Percentiles rank a stretch among this genome's conserved stretches.
Evolutionary conservation across 768 basidiomycete species (phyloP).

Genomic region (Postia placenta): DNA sequence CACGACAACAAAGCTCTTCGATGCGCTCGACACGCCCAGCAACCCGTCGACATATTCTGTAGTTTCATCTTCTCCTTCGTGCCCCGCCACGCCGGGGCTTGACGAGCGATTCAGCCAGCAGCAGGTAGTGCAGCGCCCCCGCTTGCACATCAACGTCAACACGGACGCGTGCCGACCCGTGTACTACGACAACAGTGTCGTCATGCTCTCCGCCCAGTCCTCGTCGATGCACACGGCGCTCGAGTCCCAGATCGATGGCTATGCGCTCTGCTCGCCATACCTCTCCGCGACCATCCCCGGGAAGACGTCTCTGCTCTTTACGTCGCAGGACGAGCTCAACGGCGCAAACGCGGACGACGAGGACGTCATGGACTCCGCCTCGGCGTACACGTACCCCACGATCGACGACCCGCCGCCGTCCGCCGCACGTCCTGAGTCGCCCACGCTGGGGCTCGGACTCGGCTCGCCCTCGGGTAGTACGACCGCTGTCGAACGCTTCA

Average conservation of each 20-base stretch:
- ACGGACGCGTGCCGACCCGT: conserved; percentile 40
- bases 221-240: conserved; percentile 74
- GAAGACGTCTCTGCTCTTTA: conserved; percentile 14
- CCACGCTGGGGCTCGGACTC: conserved; percentile 19
- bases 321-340: conserved; percentile 12
- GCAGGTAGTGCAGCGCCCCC: conserved; percentile 13
- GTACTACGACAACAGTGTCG: conserved; percentile 41
- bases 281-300: conserved; percentile 16
- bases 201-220: conserved; percentile 40
- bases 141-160: conserved; percentile 47
- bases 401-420: conserved; percentile 16
- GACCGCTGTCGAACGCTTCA: not conserved
- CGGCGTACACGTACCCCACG: conserved; percentile 14
- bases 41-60: conserved; percentile 45
- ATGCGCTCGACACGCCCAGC: conserved; percentile 17
- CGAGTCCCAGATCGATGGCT: conserved; percentile 33
- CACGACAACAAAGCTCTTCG: conserved; percentile 22
- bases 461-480: conserved; percentile 2
- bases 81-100: conserved; percentile 46
- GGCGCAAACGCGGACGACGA: conserved; percentile 14
- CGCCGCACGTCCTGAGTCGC: conserved; percentile 20
- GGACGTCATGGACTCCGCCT: conserved; percentile 17
- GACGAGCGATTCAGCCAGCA: conserved; percentile 10
- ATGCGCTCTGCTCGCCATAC: conserved; percentile 29
- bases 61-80: conserved; percentile 31